Evolutionary conservation across 1,139 yeast species (phyloP).

Genomic region (Protomyces inouyei): DNA sequence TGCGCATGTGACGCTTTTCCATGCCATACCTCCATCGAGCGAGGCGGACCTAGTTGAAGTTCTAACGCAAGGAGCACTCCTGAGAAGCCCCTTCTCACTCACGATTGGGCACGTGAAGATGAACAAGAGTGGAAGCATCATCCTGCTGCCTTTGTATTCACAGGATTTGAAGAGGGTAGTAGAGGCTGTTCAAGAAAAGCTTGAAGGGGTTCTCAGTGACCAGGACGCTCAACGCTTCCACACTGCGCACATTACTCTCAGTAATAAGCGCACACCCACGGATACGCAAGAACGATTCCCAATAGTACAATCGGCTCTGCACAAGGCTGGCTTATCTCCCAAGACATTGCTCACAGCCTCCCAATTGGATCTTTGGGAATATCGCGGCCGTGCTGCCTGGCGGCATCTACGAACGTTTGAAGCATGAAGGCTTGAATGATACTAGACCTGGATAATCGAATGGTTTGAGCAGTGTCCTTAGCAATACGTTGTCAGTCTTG

Average conservation of each 20-base stretch:
- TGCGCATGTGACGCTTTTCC: conserved; percentile 15
- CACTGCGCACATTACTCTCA: conserved; percentile 12
- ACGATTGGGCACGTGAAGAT: not conserved
- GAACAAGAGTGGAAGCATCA: not conserved
- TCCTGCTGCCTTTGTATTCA: conserved; percentile 5
- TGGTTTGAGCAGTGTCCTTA: too few species aligned
- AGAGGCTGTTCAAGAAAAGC: not conserved
- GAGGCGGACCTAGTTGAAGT: not conserved
- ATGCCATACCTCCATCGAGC: conserved; percentile 4
- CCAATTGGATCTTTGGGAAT: conserved; percentile 4
- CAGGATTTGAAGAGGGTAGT: conserved; percentile 1
- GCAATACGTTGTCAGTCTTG: too few species aligned
- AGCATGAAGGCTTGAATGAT: too few species aligned
- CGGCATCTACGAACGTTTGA: not conserved
- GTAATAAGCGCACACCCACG: conserved; percentile 8
- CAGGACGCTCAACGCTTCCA: conserved; percentile 15
- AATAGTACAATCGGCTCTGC: not conserved
- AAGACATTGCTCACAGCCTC: not conserved
- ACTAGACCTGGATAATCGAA: too few species aligned
- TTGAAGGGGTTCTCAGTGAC: not conserved
- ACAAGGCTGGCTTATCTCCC: not conserved
- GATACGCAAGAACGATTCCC: conserved; percentile 1
- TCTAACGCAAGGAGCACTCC: not conserved
- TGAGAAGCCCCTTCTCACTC: not conserved
- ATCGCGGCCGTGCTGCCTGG: conserved; percentile 19